Percentiles rank a stretch among this genome's conserved stretches.
These are phyloP conservation scores for Choiromyces venosus DNA, from an alignment of 495 filamentous ascomycete species.

Conservation along the genomic window DNA sequence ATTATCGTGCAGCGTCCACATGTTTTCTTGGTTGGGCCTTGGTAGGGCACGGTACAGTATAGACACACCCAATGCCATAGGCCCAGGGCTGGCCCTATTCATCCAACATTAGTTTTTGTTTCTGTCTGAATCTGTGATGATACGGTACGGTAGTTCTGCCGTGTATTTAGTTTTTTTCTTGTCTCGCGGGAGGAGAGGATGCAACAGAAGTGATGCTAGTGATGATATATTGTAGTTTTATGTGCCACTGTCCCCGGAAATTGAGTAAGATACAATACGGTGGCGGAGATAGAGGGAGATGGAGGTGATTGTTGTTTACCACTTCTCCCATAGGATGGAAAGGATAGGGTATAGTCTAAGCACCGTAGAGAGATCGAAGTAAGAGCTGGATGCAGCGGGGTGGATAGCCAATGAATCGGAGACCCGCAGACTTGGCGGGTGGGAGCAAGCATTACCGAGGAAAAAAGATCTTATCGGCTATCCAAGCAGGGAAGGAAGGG, in stretches of 20 bases:
- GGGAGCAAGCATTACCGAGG: not conserved
- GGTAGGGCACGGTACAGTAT: too few species aligned
- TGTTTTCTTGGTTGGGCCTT: too few species aligned
- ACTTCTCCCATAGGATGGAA: not conserved
- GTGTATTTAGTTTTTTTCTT: not conserved
- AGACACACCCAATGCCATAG: too few species aligned
- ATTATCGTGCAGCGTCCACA: too few species aligned
- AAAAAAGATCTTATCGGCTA: not conserved
- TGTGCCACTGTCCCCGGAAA: not conserved
- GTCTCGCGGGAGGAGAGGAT: not conserved
- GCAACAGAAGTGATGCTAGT: not conserved
- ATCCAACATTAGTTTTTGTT: not conserved
- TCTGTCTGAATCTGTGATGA: not conserved
- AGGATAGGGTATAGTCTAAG: not conserved
- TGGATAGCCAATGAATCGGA: not conserved
- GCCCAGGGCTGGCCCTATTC: not conserved
- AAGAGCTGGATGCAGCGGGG: not conserved
- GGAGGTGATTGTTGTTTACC: not conserved
- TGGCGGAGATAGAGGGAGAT: too few species aligned
- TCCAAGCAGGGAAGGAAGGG: not conserved
- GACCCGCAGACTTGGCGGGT: not conserved
- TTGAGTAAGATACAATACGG: too few species aligned
- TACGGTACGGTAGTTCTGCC: not conserved
- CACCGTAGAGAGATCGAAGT: too few species aligned
- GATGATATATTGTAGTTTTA: not conserved